phyloP scores from a whole-genome alignment of 208 protist genomes.

The Herpetomonas tarakana region DNA sequence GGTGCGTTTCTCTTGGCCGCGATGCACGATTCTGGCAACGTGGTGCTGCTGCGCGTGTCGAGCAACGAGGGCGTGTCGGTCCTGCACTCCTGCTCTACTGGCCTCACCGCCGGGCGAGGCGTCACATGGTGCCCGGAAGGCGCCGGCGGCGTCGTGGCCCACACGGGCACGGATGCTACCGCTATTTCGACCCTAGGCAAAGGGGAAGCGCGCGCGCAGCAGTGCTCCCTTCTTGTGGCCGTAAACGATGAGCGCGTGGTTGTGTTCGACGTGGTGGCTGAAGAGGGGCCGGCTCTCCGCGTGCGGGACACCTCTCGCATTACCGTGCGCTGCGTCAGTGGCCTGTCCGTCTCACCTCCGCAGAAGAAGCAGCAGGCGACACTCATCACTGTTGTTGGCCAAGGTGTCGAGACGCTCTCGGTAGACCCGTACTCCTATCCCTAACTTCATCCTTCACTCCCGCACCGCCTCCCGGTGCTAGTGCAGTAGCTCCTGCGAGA shows the following conservation, averaged over 20 bases:
- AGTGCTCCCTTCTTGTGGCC: slow-evolving; percentile 12
- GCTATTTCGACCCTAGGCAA: too few relatives aligned
- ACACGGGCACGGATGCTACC: neutral
- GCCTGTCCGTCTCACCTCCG: slow-evolving; percentile 18
- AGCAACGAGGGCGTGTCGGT: slow-evolving; percentile 3
- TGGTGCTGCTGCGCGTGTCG: slow-evolving; percentile 18
- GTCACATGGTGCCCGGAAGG: slow-evolving; percentile 25
- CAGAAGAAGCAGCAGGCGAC: slow-evolving; percentile 1
- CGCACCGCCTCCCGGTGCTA: too few relatives aligned
- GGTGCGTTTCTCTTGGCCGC: neutral
- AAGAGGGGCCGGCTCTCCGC: neutral
- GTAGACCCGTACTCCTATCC: slow-evolving; percentile 97
- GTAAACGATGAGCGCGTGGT: slow-evolving; percentile 42
- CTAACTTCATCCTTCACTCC: too few relatives aligned
- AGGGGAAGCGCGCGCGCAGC: neutral
- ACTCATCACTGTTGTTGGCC: slow-evolving; percentile 29
- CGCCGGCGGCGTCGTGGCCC: neutral
- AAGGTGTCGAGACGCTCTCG: slow-evolving; percentile 62
- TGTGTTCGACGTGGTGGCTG: slow-evolving; percentile 16
- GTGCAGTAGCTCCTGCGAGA: too few relatives aligned
- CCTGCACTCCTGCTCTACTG: too few relatives aligned
- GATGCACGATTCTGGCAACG: slow-evolving; percentile 42
- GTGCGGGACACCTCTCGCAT: slow-evolving; percentile 17
- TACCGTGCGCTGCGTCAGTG: slow-evolving; percentile 69
- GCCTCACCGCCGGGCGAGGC: slow-evolving; percentile 51